Conservation (phyloP, 345 rosid species). For the thale cress (Arabidopsis thaliana) region TAIR10.1 NC_003074.8:3513501-3514000, state of each 20-base stretch:
- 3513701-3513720: conserved; percentile 22
- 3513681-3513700: neutral
- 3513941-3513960: conserved; percentile 83
- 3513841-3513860: conserved; percentile 62
- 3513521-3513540: conserved; percentile 3
- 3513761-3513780: conserved; percentile 1
- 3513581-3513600: neutral
- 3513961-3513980: conserved; percentile 83
- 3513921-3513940: conserved; percentile 79
- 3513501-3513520: conserved; percentile 33
- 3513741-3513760: conserved; percentile 7
- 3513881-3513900: conserved; percentile 85
- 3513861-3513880: conserved; percentile 75
- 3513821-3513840: conserved; percentile 63
- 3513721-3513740: neutral
- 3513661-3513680: conserved; percentile 2
- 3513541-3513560: neutral
- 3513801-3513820: conserved; percentile 32
- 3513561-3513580: neutral
- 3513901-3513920: conserved; percentile 94
- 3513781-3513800: neutral
- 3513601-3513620: neutral
- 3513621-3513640: neutral
- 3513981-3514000: conserved; percentile 73
- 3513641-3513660: neutral